phyloP scores from a whole-genome alignment of 495 filamentous ascomycete genomes.

The Penicillium daleae region DNA sequence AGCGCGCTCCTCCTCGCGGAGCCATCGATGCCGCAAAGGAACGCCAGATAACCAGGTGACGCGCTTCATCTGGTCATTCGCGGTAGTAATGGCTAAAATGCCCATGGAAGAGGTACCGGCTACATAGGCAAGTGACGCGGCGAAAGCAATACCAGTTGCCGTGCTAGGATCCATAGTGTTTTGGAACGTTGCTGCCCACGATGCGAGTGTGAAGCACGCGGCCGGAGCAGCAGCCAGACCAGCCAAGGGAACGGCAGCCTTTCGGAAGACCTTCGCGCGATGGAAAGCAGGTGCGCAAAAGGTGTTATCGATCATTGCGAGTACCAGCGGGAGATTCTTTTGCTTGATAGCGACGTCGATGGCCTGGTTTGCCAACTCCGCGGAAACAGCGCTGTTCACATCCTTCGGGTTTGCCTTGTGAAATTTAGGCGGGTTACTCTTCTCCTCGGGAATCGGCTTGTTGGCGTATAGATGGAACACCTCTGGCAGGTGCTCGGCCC shows the following conservation, averaged over 20 bases:
- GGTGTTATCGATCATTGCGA: conserved; percentile 79
- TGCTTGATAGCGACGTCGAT: conserved; percentile 75
- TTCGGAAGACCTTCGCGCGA: conserved; percentile 63
- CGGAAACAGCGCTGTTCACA: conserved; percentile 70
- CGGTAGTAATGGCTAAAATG: conserved; percentile 78
- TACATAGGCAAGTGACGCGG: conserved; percentile 79
- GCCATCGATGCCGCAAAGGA: conserved; percentile 82
- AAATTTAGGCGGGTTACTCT: conserved; percentile 61
- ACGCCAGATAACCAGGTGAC: conserved; percentile 85
- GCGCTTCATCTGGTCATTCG: conserved; percentile 92
- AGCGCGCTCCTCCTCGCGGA: conserved; percentile 90
- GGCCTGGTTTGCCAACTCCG: conserved; percentile 66
- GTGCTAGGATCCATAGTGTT: conserved; percentile 68
- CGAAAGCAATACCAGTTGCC: conserved; percentile 78
- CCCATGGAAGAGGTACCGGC: conserved; percentile 78
- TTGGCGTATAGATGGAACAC: conserved; percentile 81
- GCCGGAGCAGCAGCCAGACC: conserved; percentile 63
- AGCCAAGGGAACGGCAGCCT: conserved; percentile 53
- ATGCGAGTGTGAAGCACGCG: conserved; percentile 70
- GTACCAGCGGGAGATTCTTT: conserved; percentile 72
- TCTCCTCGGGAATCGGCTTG: conserved; percentile 73
- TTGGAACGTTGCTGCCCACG: conserved; percentile 59
- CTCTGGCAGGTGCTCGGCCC: conserved; percentile 72
- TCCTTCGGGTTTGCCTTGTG: conserved; percentile 65
- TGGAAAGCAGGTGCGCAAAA: conserved; percentile 74